Base-by-base conservation (phyloP, 2,329 filamentous ascomycete species). In the Aspergillus felis region DNA sequence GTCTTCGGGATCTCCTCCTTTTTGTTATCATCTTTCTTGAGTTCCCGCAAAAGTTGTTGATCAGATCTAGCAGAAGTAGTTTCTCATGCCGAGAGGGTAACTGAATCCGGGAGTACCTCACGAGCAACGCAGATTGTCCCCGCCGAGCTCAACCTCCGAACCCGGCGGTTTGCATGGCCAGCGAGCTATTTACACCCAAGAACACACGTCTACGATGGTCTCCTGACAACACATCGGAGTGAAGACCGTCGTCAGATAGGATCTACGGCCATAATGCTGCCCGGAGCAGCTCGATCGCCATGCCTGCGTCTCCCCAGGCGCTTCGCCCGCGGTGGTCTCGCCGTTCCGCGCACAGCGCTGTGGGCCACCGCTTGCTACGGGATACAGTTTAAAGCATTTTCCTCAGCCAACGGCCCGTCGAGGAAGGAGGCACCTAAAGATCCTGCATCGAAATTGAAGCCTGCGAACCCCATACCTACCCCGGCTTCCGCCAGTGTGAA, bases 241-340 rank as follows among this genome's bases (percentile, higher is more conserved):
- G 20, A 38, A 38, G 32, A 17, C 14, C 6, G 55, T 56, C 51
- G 60, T 49, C 48, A 55, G 41, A 51, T 32, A 55, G 20, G 46
- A 54, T 54, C 54, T 38, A 38, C 32, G 51, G 59, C 60, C 63
- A 65, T 55, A 57, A 76, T 76, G 74, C 68, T 76, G 64, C 69
- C 70, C 63, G 68, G 71, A 69, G 70, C 72, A 57, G 68, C 68
- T 42, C 71, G 70, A 60, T 66, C 69, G 62, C 68, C 67, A 55
- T 71, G 71, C 59, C 68, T 65, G 69, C 68, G 71, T 51, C 58
- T 64, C 63, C 64, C 70, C 48, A 58, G 63, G 59, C 71, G 65
- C 59, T 64, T 66, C 56, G 56, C 61, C 58, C 58, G 60, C 61
- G 63, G 61, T 59, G 61, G 61, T 62, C 61, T 62, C 59, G 61